These are phyloP conservation scores for Boletus speciosus DNA, from an alignment of 768 basidiomycete species.

Conservation along the genomic window DNA sequence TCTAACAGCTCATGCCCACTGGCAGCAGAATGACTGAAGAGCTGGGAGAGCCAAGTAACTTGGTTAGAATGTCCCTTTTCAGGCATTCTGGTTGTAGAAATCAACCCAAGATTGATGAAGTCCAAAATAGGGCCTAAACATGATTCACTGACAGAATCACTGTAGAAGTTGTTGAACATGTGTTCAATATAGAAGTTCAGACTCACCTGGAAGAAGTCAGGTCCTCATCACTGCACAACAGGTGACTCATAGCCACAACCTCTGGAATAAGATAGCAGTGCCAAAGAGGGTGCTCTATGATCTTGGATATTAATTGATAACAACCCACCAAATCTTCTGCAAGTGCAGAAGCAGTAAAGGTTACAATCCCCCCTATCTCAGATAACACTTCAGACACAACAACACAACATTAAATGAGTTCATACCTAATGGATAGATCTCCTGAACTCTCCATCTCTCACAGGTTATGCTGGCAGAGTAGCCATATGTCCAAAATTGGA, in stretches of 20 bases:
- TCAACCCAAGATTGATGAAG: slow-evolving; percentile 47
- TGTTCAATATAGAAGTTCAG: background rate
- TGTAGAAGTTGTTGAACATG: background rate
- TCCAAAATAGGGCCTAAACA: slow-evolving; percentile 24
- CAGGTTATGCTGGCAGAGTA: slow-evolving; percentile 52
- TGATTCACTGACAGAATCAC: slow-evolving; percentile 4
- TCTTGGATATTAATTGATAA: slow-evolving; percentile 44
- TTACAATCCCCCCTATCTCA: slow-evolving; percentile 62
- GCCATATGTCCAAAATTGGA: slow-evolving; percentile 68
- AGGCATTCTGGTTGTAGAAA: slow-evolving; percentile 54
- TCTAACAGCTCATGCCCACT: slow-evolving; percentile 40
- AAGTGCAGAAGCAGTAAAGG: slow-evolving; percentile 64
- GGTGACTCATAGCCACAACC: slow-evolving; percentile 47
- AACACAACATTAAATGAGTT: background rate
- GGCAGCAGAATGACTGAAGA: slow-evolving; percentile 13
- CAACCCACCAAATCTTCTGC: slow-evolving; percentile 49
- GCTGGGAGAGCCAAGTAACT: slow-evolving; percentile 23
- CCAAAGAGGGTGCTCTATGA: slow-evolving; percentile 66
- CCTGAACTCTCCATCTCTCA: slow-evolving; percentile 56
- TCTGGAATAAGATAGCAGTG: slow-evolving; percentile 62
- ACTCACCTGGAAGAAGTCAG: slow-evolving; percentile 8
- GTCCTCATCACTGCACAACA: slow-evolving; percentile 6
- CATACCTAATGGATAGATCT: slow-evolving; percentile 68
- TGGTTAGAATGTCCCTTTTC: slow-evolving; percentile 28
- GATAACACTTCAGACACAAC: background rate